Base-by-base conservation (phyloP, 2,329 filamentous ascomycete species). In the Aschersonia sp. region DNA sequence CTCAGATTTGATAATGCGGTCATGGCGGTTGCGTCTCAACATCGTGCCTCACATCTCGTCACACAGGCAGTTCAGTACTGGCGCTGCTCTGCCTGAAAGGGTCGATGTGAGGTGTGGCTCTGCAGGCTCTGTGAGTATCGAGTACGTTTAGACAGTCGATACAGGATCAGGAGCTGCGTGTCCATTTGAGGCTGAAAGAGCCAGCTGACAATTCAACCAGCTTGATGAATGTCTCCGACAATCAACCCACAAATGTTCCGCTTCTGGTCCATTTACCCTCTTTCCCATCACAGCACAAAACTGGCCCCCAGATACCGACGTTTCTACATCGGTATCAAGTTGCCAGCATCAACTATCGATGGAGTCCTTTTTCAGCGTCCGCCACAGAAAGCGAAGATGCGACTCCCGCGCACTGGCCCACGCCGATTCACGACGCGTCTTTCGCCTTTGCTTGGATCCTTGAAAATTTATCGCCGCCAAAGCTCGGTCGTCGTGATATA, bases 271-370 rank as follows among this genome's bases (percentile, higher is more conserved):
- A 80, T 57, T 60, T 82, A 0, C 78, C 78, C 5, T 65, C 74
- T 0, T 68, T 66, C 44, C 63, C 72, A 9, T 59, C 61, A 32
- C 50, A 51, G 5, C 50, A 61, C 46, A 51, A 54, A 5, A 51
- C 55, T 2, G 51, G 54, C 9, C 48, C 55, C 7, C 50, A 61
- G 32, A 53, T 74, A 30, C 69, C 73, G 31, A 53, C 52, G 7
- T 73, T 72, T 50, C 60, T 71, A 32, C 62, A 58, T 9, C 59
- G 59, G 10, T 65, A 65, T 38, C 69, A 76, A 2, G 67, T 75
- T 0, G 76, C 71, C 5, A 69, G 70, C 48, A 75, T 82, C 56
- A 74, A 79, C 56, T 82, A 82, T 58, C 69, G 78, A 12, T 82
- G 79, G 78, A 58, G 58, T 5, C 59, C 50, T 3, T 52, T 51